These are phyloP conservation scores for Arthromyces matolae DNA, from an alignment of 768 basidiomycete genomes.

Conservation along the genomic window DNA sequence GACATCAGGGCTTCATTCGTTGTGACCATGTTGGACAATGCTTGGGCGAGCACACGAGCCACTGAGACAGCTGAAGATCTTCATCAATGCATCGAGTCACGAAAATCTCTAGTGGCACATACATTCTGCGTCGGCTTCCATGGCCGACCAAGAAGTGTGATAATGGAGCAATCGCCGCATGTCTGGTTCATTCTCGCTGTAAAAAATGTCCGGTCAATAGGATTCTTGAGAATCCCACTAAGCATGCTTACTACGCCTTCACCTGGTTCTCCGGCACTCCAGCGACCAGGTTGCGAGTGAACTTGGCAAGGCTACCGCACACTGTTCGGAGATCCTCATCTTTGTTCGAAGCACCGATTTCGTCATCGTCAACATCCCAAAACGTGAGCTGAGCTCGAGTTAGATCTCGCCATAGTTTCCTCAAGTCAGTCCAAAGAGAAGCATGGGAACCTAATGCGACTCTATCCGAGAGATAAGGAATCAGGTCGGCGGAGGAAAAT, in stretches of 20 bases:
- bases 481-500: background rate
- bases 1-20: slow-evolving; percentile 55
- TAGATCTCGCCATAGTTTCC: slow-evolving; percentile 53
- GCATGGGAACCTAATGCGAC: slow-evolving; percentile 33
- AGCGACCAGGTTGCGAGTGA: slow-evolving; percentile 83
- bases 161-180: slow-evolving; percentile 66
- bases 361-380: slow-evolving; percentile 45
- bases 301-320: slow-evolving; percentile 58
- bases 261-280: slow-evolving; percentile 70
- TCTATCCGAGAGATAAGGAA: slow-evolving; percentile 5
- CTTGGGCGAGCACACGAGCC: slow-evolving; percentile 68
- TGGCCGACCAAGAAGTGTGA: slow-evolving; percentile 73
- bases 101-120: slow-evolving; percentile 22
- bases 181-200: slow-evolving; percentile 66
- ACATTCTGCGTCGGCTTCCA: slow-evolving; percentile 57
- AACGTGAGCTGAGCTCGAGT: slow-evolving; percentile 47
- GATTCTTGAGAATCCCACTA: background rate
- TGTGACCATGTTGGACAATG: slow-evolving; percentile 83
- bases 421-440: slow-evolving; percentile 52
- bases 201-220: slow-evolving; percentile 5
- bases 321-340: slow-evolving; percentile 35
- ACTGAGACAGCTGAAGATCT: slow-evolving; percentile 49
- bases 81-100: background rate
- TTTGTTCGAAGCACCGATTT: slow-evolving; percentile 24
- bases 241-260: slow-evolving; percentile 59